Conservation (phyloP, 257 asterid species). For the Eustoma russellianum region DNA sequence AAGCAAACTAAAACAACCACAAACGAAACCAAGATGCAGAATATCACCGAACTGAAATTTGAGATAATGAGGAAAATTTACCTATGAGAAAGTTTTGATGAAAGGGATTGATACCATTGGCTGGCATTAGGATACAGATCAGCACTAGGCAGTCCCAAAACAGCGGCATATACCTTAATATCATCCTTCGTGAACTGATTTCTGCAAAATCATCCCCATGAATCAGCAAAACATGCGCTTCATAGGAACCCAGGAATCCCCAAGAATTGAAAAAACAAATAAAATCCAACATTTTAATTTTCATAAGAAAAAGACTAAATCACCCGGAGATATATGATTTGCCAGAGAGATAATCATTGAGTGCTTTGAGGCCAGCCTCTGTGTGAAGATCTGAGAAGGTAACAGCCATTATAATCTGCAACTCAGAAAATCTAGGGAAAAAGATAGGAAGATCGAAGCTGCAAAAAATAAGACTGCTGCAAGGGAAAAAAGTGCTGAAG, state of each 20-base stretch:
- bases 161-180: conserved; percentile 58
- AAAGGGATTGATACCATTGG: conserved; percentile 64
- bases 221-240: not conserved
- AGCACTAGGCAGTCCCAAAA: conserved; percentile 44
- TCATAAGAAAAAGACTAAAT: not conserved
- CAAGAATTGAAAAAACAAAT: not conserved
- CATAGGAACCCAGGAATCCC: not conserved
- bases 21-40: not conserved
- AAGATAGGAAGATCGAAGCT: conserved; percentile 6
- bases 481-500: fast-evolving
- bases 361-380: conserved; percentile 71
- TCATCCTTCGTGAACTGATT: conserved; percentile 62
- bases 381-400: conserved; percentile 74
- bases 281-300: not conserved
- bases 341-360: conserved; percentile 55
- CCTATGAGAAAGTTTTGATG: conserved; percentile 60
- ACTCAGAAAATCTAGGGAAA: not conserved
- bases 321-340: conserved; percentile 74
- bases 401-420: conserved; percentile 42
- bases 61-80: conserved; percentile 2
- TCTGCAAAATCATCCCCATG: conserved; percentile 25
- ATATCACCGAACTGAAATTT: no score
- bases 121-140: conserved; percentile 65
- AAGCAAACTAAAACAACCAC: not conserved
- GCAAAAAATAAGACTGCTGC: not conserved